Evolutionary conservation across 23 red algal species (phyloP).

Genomic region (Gracilaria caudata): DNA sequence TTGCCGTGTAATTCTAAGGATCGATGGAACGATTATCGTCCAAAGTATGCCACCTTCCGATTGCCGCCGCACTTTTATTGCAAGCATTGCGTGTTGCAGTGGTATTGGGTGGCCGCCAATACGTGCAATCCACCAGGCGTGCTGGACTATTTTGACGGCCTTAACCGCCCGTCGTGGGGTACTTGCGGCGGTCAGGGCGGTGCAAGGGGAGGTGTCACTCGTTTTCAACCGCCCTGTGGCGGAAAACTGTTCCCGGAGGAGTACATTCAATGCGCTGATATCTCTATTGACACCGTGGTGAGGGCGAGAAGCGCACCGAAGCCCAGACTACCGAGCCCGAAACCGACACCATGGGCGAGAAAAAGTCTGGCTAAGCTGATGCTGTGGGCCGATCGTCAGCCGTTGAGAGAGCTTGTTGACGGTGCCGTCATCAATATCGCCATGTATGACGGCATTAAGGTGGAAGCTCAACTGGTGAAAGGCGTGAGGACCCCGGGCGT

Average conservation of each 20-base stretch:
- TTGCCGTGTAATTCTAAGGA: slow-evolving; percentile 36
- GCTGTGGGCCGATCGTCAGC: slow-evolving; percentile 12
- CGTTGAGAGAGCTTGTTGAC: slow-evolving; percentile 9
- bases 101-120: slow-evolving; percentile 67
- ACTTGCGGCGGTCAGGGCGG: slow-evolving; percentile 44
- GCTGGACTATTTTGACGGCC: slow-evolving; percentile 61
- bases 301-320: slow-evolving; percentile 4
- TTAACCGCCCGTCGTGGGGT: slow-evolving; percentile 36
- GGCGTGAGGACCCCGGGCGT: slow-evolving; percentile 1
- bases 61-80: slow-evolving; percentile 44
- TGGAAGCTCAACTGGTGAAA: neutral
- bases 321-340: neutral
- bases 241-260: slow-evolving; percentile 58
- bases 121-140: slow-evolving; percentile 71
- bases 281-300: slow-evolving; percentile 21
- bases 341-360: neutral
- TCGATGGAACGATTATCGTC: slow-evolving; percentile 25
- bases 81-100: slow-evolving; percentile 71
- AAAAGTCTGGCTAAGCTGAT: neutral
- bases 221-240: slow-evolving; percentile 26
- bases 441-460: slow-evolving; percentile 21
- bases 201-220: slow-evolving; percentile 42
- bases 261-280: slow-evolving; percentile 60
- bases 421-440: neutral
- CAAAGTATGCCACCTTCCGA: neutral